phyloP scores from a whole-genome alignment of 331 rosid genomes.

The Phaseolus coccineus region DNA sequence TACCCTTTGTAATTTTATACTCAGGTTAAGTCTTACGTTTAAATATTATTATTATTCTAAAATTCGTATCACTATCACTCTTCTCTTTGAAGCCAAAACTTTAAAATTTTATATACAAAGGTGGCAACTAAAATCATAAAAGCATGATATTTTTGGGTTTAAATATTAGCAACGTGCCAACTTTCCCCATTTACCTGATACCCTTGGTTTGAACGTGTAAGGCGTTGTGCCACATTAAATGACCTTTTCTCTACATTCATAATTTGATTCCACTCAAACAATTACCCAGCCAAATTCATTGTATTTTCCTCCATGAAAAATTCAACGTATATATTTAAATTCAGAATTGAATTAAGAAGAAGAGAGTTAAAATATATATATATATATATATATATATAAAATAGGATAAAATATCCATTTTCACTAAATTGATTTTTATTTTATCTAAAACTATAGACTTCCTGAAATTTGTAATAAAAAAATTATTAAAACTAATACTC shows the following conservation, averaged over 20 bases:
- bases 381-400: too few relatives aligned
- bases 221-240: not conserved
- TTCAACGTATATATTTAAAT: too few relatives aligned
- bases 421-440: too few relatives aligned
- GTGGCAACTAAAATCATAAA: conserved; percentile 40
- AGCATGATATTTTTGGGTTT: conserved; percentile 35
- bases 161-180: conserved; percentile 42
- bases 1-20: not conserved
- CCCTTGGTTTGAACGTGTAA: conserved; percentile 13
- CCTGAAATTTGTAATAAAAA: too few relatives aligned
- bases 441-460: too few relatives aligned
- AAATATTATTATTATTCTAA: not conserved
- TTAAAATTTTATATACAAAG: conserved; percentile 38
- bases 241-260: not conserved
- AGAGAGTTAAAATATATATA: too few relatives aligned
- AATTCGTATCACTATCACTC: not conserved
- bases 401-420: too few relatives aligned
- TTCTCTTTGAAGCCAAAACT: conserved; percentile 40
- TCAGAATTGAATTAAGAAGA: too few relatives aligned
- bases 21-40: not conserved
- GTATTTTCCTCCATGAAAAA: not conserved
- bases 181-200: conserved; percentile 2
- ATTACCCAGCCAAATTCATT: conserved; percentile 7
- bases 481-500: too few relatives aligned
- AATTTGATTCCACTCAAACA: conserved; percentile 43